Evolutionary conservation across 2,329 filamentous ascomycete species (phyloP).

Genomic region (Alternaria incomplexa): DNA sequence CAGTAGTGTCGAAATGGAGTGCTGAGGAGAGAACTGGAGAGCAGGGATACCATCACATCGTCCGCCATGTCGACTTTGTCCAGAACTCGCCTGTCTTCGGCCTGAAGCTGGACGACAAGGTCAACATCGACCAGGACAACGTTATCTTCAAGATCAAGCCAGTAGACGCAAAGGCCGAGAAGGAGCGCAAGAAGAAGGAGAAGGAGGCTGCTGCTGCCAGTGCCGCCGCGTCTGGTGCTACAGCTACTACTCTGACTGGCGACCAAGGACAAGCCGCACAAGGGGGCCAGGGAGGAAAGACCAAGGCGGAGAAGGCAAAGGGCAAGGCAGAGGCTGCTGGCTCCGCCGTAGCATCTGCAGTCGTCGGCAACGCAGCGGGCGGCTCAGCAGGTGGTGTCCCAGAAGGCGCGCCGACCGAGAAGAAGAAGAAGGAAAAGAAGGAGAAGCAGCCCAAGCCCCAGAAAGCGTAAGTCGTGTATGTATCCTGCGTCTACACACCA

Average conservation of each 20-base stretch:
- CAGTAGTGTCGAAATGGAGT: conserved; percentile 78
- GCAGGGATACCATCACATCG: conserved; percentile 86
- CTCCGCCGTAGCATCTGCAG: conserved; percentile 57
- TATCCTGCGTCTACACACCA: background rate
- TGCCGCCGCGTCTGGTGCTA: conserved; percentile 61
- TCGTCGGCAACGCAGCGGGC: conserved; percentile 47
- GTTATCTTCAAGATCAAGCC: conserved; percentile 88
- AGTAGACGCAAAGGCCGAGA: conserved; percentile 90
- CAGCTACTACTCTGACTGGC: conserved; percentile 46
- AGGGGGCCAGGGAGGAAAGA: conserved; percentile 51
- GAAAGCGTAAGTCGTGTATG: conserved; percentile 47
- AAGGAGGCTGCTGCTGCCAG: conserved; percentile 68
- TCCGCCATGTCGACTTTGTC: conserved; percentile 91
- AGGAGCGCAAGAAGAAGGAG: conserved; percentile 95
- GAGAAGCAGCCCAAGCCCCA: conserved; percentile 80
- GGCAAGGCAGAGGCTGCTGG: conserved; percentile 62
- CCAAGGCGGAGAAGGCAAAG: conserved; percentile 54
- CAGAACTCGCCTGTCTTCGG: conserved; percentile 81
- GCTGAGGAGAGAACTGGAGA: conserved; percentile 88
- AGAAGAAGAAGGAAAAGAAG: conserved; percentile 84
- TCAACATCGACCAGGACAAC: conserved; percentile 78
- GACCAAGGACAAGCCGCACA: conserved; percentile 35
- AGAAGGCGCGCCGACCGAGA: conserved; percentile 52
- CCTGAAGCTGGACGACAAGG: conserved; percentile 76
- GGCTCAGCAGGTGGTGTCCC: conserved; percentile 42